A percentile compares a stretch with the other conserved stretches of the same genome.
Evolutionary conservation across 2,329 filamentous ascomycete species (phyloP).

Genomic region (Fusarium newnesense): DNA sequence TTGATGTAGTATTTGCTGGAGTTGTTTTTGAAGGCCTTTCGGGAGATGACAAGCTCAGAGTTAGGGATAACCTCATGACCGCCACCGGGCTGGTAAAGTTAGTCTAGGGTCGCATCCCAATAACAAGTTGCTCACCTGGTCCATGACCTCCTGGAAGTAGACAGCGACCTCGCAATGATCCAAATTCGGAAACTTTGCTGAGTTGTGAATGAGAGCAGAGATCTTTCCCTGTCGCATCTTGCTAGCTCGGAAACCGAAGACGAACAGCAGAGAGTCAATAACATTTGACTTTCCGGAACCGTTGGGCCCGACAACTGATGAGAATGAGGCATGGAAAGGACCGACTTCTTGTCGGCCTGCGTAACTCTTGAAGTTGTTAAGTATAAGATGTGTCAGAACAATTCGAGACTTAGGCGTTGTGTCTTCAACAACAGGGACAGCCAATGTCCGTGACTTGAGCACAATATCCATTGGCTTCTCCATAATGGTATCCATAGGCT

Average conservation of each 20-base stretch:
- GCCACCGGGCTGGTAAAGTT: slow-evolving; percentile 69
- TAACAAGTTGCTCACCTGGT: slow-evolving; percentile 64
- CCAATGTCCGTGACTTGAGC: slow-evolving; percentile 81
- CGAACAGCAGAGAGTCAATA: slow-evolving; percentile 96
- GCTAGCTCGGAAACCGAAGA: slow-evolving; percentile 98
- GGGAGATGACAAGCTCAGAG: slow-evolving; percentile 87
- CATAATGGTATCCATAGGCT: slow-evolving; percentile 78
- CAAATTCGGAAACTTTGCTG: slow-evolving; percentile 83
- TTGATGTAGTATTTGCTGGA: slow-evolving; percentile 99
- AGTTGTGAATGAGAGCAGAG: slow-evolving; percentile 97
- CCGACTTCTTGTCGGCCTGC: slow-evolving; percentile 94
- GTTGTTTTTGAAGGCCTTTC: slow-evolving; percentile 97
- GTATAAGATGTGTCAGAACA: slow-evolving; percentile 89
- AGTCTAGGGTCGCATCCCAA: slow-evolving; percentile 25
- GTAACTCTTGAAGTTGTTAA: slow-evolving; percentile 99
- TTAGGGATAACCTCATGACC: slow-evolving; percentile 81
- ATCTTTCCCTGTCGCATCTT: slow-evolving; percentile 99
- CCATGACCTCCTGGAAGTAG: slow-evolving; percentile 94
- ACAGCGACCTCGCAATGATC: slow-evolving; percentile 96
- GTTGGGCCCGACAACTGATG: slow-evolving; percentile 96
- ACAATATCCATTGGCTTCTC: slow-evolving; percentile 96
- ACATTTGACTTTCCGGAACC: slow-evolving; percentile 99
- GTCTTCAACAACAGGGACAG: slow-evolving; percentile 76
- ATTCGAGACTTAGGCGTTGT: slow-evolving; percentile 84
- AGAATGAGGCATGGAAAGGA: slow-evolving; percentile 96